Percentiles rank a stretch among this genome's conserved stretches.
Conservation (phyloP, 2,329 filamentous ascomycete genomes). For the Fusarium sp. region DNA sequence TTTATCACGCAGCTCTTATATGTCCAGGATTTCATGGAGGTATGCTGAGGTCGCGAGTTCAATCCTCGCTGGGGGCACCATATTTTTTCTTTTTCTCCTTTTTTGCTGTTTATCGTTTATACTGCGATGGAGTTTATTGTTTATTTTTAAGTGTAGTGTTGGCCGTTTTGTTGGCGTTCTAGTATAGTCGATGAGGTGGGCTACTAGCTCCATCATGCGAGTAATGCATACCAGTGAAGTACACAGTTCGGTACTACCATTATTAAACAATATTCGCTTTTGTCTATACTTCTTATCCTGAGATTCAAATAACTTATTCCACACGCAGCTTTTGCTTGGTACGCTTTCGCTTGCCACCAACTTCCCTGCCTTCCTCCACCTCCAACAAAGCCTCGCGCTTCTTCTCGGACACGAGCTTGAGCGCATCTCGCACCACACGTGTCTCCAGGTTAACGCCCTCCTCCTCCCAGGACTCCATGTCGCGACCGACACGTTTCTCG, state of each 20-base stretch:
- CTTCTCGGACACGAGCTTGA: constrained; percentile 95
- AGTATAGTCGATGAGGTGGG: not conserved
- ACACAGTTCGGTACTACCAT: not conserved
- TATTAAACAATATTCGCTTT: constrained; percentile 21
- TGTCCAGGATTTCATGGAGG: constrained; percentile 32
- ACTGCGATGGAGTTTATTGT: not conserved
- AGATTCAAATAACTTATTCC: constrained; percentile 31
- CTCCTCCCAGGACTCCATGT: constrained; percentile 87
- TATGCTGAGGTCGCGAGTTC: constrained; percentile 39
- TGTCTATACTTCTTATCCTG: constrained; percentile 12
- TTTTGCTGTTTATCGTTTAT: accelerated
- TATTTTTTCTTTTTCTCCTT: not conserved
- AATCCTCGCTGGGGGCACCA: constrained; percentile 38
- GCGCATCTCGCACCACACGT: constrained; percentile 81
- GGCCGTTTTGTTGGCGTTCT: not conserved
- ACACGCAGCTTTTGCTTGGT: constrained; percentile 66
- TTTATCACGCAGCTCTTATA: constrained; percentile 40
- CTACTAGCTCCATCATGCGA: not conserved
- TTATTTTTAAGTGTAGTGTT: not conserved
- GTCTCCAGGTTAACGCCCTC: constrained; percentile 95
- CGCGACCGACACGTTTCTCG: constrained; percentile 80
- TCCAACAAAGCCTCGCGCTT: constrained; percentile 91
- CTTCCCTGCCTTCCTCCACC: constrained; percentile 91
- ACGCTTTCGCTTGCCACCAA: constrained; percentile 82
- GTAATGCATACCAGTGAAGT: not conserved